These are phyloP conservation scores for Zymoseptoria ardabiliae DNA, from an alignment of 2,329 filamentous ascomycete species.

Conservation along the genomic window DNA sequence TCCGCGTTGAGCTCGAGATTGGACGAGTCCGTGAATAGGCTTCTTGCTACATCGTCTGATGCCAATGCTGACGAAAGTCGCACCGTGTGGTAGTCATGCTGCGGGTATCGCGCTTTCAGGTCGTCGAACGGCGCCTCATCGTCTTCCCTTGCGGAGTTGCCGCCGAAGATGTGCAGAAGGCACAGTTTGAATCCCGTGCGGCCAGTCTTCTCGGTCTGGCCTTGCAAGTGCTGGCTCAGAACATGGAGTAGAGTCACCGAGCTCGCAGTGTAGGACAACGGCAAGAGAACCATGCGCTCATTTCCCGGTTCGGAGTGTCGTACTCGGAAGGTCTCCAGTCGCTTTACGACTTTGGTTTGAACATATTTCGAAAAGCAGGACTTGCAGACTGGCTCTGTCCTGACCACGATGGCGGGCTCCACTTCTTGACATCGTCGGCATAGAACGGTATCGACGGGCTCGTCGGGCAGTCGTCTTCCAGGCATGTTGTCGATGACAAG, in stretches of 20 bases:
- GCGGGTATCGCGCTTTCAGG: conserved; percentile 55
- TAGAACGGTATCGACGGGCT: conserved; percentile 21
- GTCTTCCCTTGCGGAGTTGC: conserved; percentile 16
- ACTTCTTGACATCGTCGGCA: conserved; percentile 53
- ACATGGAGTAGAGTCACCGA: conserved; percentile 72
- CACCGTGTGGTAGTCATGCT: conserved; percentile 37
- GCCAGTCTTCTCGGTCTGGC: conserved; percentile 57
- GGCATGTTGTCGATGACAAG: conserved; percentile 16
- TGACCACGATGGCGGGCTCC: conserved; percentile 47
- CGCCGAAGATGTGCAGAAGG: conserved; percentile 38
- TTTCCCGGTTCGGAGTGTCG: conserved; percentile 36
- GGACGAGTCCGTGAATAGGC: conserved; percentile 4
- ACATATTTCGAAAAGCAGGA: conserved; percentile 74
- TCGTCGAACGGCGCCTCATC: conserved; percentile 33
- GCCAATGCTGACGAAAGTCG: conserved; percentile 9
- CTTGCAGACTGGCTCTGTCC: conserved; percentile 55
- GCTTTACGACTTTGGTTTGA: conserved; percentile 70
- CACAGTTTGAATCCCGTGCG: conserved; percentile 61
- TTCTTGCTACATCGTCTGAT: conserved; percentile 5
- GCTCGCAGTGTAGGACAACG: conserved; percentile 75
- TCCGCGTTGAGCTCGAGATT: background rate
- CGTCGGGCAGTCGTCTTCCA: conserved; percentile 12
- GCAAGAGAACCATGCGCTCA: conserved; percentile 58
- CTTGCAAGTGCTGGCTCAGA: conserved; percentile 60
- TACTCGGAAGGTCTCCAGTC: conserved; percentile 59